These are phyloP conservation scores for Rhizoclosmatium sp. DNA, from an alignment of 192 early-diverging fungal species.

Conservation along the genomic window DNA sequence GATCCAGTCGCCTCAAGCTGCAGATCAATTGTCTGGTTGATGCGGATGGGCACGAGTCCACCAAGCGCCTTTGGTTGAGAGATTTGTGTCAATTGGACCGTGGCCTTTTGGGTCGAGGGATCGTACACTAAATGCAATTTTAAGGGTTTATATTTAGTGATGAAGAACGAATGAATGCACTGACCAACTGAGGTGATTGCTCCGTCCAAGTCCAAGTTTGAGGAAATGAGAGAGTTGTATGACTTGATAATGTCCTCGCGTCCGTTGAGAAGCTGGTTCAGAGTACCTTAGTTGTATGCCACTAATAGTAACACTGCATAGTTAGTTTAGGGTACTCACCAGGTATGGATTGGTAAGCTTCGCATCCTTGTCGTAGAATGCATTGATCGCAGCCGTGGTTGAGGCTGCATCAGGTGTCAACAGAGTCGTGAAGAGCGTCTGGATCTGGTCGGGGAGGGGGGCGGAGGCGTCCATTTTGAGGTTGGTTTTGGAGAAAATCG, in stretches of 20 bases:
- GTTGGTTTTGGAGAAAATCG: not conserved
- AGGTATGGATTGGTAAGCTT: conserved; percentile 56
- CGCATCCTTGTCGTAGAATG: conserved; percentile 42
- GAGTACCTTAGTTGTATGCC: not conserved
- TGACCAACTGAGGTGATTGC: conserved; percentile 43
- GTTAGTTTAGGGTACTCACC: conserved; percentile 42
- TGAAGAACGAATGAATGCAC: too few species aligned
- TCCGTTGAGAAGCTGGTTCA: conserved; percentile 42
- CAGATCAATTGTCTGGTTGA: conserved; percentile 52
- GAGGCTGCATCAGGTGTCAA: conserved; percentile 6
- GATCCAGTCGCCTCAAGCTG: conserved; percentile 51
- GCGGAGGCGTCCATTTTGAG: conserved; percentile 28
- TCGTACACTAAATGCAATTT: conserved; percentile 38
- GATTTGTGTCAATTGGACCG: conserved; percentile 39
- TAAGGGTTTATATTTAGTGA: too few species aligned
- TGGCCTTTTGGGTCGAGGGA: conserved; percentile 36
- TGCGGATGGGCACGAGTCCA: conserved; percentile 54
- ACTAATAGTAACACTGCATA: not conserved
- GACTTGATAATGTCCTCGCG: conserved; percentile 55
- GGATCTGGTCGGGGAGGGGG: conserved; percentile 20
- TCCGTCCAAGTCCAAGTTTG: conserved; percentile 50
- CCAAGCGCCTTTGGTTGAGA: conserved; percentile 55
- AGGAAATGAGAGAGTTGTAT: conserved; percentile 47
- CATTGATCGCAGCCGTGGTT: conserved; percentile 32
- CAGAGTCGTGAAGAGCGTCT: conserved; percentile 25